Evolutionary conservation across 1,284 basidiomycete genomes (phyloP).

Genomic region (Volvariella volvacea): DNA sequence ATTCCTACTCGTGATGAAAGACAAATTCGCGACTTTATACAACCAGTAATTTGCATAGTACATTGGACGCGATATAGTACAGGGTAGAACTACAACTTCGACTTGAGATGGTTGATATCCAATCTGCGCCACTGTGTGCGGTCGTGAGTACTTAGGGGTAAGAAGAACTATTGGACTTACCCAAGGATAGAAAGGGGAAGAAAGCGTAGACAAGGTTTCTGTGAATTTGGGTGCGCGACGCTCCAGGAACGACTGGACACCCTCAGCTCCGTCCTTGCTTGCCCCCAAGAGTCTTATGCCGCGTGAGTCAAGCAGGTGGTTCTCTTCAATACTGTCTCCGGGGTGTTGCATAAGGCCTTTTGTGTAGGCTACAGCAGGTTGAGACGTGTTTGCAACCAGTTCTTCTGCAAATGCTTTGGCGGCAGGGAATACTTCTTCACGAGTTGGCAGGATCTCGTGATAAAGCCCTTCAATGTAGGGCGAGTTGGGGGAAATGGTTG

Average conservation of each 20-base stretch:
- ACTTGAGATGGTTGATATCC: constrained; percentile 27
- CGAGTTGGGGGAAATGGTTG: constrained; percentile 36
- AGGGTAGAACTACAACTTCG: constrained; percentile 27
- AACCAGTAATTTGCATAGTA: background rate
- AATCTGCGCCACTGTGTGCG: constrained; percentile 30
- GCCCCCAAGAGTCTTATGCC: constrained; percentile 33
- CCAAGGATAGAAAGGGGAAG: constrained; percentile 43
- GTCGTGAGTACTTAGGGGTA: constrained; percentile 2
- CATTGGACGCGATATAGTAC: background rate
- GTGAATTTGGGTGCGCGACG: constrained; percentile 35
- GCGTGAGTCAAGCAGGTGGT: constrained; percentile 46
- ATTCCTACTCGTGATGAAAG: background rate
- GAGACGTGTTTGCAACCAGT: constrained; percentile 43
- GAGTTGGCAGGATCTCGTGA: constrained; percentile 36
- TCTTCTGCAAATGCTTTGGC: constrained; percentile 46
- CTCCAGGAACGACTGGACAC: constrained; percentile 42
- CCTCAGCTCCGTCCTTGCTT: constrained; percentile 39
- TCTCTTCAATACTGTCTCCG: constrained; percentile 43
- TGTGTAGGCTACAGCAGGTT: constrained; percentile 40
- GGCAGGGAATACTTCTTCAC: constrained; percentile 44
- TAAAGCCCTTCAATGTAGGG: constrained; percentile 38
- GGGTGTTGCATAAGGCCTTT: constrained; percentile 47
- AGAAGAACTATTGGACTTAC: constrained; percentile 22
- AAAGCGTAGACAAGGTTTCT: constrained; percentile 33
- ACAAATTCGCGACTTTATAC: background rate